Evolutionary conservation across 805 yeast genomes (phyloP), one percentile per base, ranked within the genome.

Genomic region (Jamesozyma jinghongensis): DNA sequence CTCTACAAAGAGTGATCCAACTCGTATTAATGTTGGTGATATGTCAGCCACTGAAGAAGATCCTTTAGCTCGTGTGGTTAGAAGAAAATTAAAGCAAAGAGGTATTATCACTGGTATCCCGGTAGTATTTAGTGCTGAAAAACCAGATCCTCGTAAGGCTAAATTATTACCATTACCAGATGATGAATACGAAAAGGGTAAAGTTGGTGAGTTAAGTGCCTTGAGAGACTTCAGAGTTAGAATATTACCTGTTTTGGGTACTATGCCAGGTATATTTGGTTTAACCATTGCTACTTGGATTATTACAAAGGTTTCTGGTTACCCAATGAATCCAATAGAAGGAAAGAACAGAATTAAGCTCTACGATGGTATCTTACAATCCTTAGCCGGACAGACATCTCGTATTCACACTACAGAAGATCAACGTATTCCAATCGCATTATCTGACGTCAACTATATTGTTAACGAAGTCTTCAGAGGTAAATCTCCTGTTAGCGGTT

Each of bases 211-310:
- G 59, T 68, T 92, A 34, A 77, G 94, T 45, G 94, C 95, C 2
- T 63, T 92, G 49, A 80, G 77, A 52, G 87, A 86, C 63, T 92
- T 92, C 68, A 73, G 99, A 51, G 97, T 88, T 10, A 72, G 99
- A 52, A 90, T 92, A 36, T 70, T 92, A 42, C 99, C 99, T 0
- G 99, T 92, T 0, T 66, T 92, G 47, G 97, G 98, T 3, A 85
- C 98, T 0, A 78, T 92, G 81, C 99, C 99, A 1, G 97, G 92
- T 8, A 81, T 90, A 63, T 92, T 92, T 66, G 99, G 97, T 1
- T 70, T 92, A 36, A 76, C 95, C 0, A 74, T 90, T 42, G 94
- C 95, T 3, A 82, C 96, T 0, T 80, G 85, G 64, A 67, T 92
- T 18, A 63, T 92, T 28, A 83, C 94, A 2, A 64, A 73, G 3